Evolutionary conservation across 1,284 basidiomycete genomes (phyloP), one percentile per base, ranked within the genome.

Genomic region (Ustilago loliicola): DNA sequence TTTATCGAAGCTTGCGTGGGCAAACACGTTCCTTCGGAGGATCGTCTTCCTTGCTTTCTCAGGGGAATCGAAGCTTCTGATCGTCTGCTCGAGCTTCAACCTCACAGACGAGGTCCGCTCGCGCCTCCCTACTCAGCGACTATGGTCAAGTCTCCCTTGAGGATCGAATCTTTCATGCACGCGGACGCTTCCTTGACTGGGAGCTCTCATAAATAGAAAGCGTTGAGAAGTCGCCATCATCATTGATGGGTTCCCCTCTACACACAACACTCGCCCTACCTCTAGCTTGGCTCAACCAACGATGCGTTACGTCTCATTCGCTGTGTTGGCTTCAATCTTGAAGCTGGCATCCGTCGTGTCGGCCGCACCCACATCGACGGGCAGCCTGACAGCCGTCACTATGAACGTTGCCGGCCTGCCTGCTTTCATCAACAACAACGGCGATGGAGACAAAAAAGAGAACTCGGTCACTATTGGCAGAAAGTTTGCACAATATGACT

Each of bases 361-460:
- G 21, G 17, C 55, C 17, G 61, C 66, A 3, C 50, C 54, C 1
- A 34, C 42, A 11, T 45, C 55, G 9, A 53, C 56, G 9, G 66
- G 55, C n/a, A 62, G 55, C 32, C 32, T 69, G 17, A 58, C 60
- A 3, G 61, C 66, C 3, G 55, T 69, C n/a, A 69, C 66, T 17
- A 53, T 69, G 55, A 69, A 69, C 21, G 66, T 69, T 7, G 66
- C 66, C 10, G 66, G 66, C 15, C 66, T 69, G 11, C 66, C 66
- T 3, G 60, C 60, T 13, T 34, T 62, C 34, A 7, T 69, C 27
- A 62, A 69, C 38, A 50, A 61, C 17, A 69, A 69, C 19, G 66
- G 66, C 23, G 60, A 52, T n/a, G 55, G 55, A 10, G 59, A 63
- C 66, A 69, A 69, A 29, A 47, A 63, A 32, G 42, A 25, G 29